Conservation (phyloP, 768 basidiomycete genomes). For the Phanerodontia chrysosporium region DNA sequence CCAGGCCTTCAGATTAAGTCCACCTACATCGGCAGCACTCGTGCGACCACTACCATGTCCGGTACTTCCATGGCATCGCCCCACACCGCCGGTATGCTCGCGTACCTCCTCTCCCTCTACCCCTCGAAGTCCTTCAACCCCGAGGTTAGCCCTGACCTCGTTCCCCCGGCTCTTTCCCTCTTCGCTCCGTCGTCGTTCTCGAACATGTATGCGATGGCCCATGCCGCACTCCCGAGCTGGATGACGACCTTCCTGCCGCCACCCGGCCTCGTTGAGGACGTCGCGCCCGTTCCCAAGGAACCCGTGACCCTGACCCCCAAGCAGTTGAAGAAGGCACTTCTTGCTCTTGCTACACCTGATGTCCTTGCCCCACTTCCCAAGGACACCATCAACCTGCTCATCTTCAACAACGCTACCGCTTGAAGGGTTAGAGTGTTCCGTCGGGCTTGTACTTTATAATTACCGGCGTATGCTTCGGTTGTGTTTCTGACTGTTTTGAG, state of each 20-base stretch:
- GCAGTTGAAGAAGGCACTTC: conserved; percentile 72
- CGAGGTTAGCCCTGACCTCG: conserved; percentile 32
- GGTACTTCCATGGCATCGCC: conserved; percentile 96
- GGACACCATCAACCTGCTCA: conserved; percentile 61
- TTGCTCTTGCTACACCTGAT: conserved; percentile 50
- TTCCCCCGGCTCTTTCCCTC: conserved; percentile 31
- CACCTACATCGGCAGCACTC: conserved; percentile 67
- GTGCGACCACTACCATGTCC: conserved; percentile 71
- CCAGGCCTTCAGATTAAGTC: conserved; percentile 81
- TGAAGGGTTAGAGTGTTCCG: not conserved
- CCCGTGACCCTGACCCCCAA: conserved; percentile 48
- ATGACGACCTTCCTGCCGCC: conserved; percentile 53
- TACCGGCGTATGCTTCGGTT: not conserved
- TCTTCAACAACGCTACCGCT: conserved; percentile 75
- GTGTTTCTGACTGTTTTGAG: not conserved
- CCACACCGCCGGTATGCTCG: conserved; percentile 84
- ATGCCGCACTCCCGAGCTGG: conserved; percentile 56
- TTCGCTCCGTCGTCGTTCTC: conserved; percentile 35
- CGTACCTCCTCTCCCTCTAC: conserved; percentile 90
- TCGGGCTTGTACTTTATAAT: not conserved
- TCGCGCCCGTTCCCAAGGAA: conserved; percentile 39
- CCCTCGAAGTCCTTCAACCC: conserved; percentile 64
- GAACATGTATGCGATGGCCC: conserved; percentile 50
- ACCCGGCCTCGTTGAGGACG: conserved; percentile 38
- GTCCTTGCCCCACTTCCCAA: conserved; percentile 41